Conservation (phyloP, 2,329 filamentous ascomycete species). For the Tolypocladium paradoxum region DNA sequence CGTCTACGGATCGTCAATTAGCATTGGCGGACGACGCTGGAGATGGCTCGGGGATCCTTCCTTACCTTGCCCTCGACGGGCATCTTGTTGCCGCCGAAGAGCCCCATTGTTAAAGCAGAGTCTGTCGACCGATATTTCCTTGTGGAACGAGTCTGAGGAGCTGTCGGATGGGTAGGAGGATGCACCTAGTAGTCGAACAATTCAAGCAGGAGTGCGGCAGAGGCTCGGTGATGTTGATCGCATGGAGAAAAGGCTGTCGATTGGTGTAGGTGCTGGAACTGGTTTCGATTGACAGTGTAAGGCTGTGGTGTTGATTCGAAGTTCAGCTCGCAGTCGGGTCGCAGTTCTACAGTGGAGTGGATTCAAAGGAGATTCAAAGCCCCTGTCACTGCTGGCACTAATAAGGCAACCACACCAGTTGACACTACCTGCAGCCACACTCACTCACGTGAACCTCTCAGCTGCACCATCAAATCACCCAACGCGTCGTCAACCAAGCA, state of each 20-base stretch:
- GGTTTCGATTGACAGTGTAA: background rate
- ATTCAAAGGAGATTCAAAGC: background rate
- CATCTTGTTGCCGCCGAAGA: slow-evolving; percentile 63
- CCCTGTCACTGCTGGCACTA: background rate
- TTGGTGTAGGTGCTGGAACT: background rate
- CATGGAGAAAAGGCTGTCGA: background rate
- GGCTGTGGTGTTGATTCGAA: background rate
- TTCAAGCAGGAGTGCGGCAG: background rate
- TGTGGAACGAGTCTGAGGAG: background rate
- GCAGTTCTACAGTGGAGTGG: too few species aligned
- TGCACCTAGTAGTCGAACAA: background rate
- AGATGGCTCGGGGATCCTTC: slow-evolving; percentile 8
- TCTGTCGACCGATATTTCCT: background rate
- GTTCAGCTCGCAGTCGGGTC: too few species aligned
- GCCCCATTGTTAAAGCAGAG: slow-evolving; percentile 45
- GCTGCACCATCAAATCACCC: background rate
- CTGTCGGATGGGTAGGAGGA: background rate
- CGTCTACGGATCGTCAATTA: slow-evolving; percentile 43
- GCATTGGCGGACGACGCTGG: slow-evolving; percentile 1
- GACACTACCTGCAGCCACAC: background rate
- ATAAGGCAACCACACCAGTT: background rate
- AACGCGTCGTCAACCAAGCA: background rate
- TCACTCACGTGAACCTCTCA: background rate
- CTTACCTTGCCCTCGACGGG: slow-evolving; percentile 72
- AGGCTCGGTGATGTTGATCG: background rate